Base-by-base conservation (phyloP, 768 basidiomycete species). In the Russula dissimulans region DNA sequence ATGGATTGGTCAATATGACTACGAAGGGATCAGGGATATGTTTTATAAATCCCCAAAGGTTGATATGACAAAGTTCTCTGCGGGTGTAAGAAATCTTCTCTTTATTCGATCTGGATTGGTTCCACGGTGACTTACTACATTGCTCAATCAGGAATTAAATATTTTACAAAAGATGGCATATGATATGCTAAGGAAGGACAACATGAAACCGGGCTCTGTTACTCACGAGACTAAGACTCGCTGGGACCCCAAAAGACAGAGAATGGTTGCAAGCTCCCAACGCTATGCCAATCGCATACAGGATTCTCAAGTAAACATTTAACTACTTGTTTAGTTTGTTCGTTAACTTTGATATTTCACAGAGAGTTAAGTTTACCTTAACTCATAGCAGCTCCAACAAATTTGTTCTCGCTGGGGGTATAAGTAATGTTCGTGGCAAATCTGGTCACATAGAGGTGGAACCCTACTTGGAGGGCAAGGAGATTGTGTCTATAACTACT, bases 41-140 rank as follows among this genome's bases (percentile, higher is more conserved):
- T 78, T 82, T 57, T 73, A 70, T 0, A 74, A 74, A 22, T 78
- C 78, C 1, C 64, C 63, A 2, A 73, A 70, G 60, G 78, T 85
- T 26, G 71, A 84, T 63, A 81, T 81, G 1, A 60, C 60, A 8
- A 74, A 75, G 11, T 64, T 79, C 46, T 48, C 65, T 1, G 60
- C 67, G 1, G 62, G 67, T 43, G 81, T 82, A 57, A 44, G 75
- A 34, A 8, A 3, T 6, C 1, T 26, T 34, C 18, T 4, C 11
- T 12, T 38, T 17, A n/a, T 54, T 36, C 3, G 6, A 38, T 44
- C 5, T 26, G 22, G 22, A 2, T 26, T 26, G 22, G 15, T 44
- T 41, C 17, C 22, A 11, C 18, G 9, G 31, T 50, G n/a, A 47
- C 56, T 62, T 48, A 63, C 17, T 1, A 15, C n/a, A 8, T 22